These are phyloP conservation scores for Haplographium delicatum DNA, from an alignment of 495 filamentous ascomycete species.

Conservation along the genomic window DNA sequence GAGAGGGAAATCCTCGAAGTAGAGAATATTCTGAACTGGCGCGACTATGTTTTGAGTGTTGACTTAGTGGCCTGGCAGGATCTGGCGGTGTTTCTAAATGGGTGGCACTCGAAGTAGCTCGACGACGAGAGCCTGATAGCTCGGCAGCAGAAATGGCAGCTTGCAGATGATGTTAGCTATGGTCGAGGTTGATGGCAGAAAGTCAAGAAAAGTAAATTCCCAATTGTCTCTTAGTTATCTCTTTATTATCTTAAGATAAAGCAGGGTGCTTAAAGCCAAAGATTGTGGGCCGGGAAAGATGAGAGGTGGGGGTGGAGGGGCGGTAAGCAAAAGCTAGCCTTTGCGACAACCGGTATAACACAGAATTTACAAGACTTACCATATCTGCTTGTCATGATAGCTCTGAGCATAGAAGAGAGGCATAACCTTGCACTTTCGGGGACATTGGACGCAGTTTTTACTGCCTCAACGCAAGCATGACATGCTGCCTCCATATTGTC, in stretches of 20 bases:
- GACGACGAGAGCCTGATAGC: constrained; percentile 21
- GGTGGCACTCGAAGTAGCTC: constrained; percentile 47
- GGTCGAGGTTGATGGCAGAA: background rate
- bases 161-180: background rate
- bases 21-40: constrained; percentile 53
- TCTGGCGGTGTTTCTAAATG: constrained; percentile 47
- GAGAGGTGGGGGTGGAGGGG: background rate
- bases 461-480: constrained; percentile 59
- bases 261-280: too few relatives aligned
- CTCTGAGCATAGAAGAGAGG: constrained; percentile 67
- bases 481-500: constrained; percentile 53
- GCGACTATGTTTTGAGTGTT: constrained; percentile 47
- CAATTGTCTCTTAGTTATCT: too few relatives aligned
- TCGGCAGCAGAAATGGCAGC: constrained; percentile 10
- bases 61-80: constrained; percentile 40
- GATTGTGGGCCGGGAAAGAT: background rate
- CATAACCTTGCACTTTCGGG: constrained; percentile 74
- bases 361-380: constrained; percentile 59
- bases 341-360: too few relatives aligned
- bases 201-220: too few relatives aligned
- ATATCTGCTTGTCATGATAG: constrained; percentile 56
- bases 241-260: too few relatives aligned
- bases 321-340: too few relatives aligned
- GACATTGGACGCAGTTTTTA: constrained; percentile 63
- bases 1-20: constrained; percentile 21